Evolutionary conservation across 2,329 filamentous ascomycete genomes (phyloP).

Genomic region (Alternaria angustiovoidea): DNA sequence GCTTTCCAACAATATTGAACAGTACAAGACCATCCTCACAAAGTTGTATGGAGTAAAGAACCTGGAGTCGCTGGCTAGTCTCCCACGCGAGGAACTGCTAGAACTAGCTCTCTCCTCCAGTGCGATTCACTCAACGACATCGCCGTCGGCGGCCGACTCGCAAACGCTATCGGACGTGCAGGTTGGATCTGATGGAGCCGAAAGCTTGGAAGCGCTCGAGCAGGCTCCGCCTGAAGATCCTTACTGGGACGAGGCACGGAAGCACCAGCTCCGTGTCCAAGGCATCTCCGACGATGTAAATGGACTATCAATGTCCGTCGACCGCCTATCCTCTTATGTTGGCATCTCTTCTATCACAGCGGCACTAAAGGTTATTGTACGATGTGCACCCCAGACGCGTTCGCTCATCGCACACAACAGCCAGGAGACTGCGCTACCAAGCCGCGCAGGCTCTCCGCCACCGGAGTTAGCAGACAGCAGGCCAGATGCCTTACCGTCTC

Average conservation of each 20-base stretch:
- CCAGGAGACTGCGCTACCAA: conserved; percentile 48
- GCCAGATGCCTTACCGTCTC: conserved; percentile 60
- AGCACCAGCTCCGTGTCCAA: conserved; percentile 53
- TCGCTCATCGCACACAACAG: conserved; percentile 57
- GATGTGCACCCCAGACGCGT: conserved; percentile 61
- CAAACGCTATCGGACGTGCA: conserved; percentile 49
- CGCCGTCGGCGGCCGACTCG: conserved; percentile 39
- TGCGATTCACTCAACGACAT: conserved; percentile 42
- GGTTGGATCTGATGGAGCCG: conserved; percentile 57
- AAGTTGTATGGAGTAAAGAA: conserved; percentile 55
- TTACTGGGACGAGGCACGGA: conserved; percentile 71
- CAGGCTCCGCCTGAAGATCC: conserved; percentile 72
- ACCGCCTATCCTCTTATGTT: conserved; percentile 71
- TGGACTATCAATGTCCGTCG: conserved; percentile 69
- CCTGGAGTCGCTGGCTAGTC: conserved; percentile 49
- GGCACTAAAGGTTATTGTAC: conserved; percentile 73
- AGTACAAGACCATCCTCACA: conserved; percentile 54
- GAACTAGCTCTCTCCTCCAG: conserved; percentile 55
- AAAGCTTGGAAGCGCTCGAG: conserved; percentile 69
- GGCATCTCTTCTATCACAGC: conserved; percentile 79
- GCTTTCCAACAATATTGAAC: conserved; percentile 59
- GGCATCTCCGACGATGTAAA: conserved; percentile 74
- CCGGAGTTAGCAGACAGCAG: conserved; percentile 44
- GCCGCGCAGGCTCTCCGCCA: conserved; percentile 48
- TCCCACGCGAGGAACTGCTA: conserved; percentile 57